A percentile compares a stretch with the other conserved stretches of the same genome.
Conservation (phyloP, 768 basidiomycete genomes). For the Udeniomyces megalosporus region DNA sequence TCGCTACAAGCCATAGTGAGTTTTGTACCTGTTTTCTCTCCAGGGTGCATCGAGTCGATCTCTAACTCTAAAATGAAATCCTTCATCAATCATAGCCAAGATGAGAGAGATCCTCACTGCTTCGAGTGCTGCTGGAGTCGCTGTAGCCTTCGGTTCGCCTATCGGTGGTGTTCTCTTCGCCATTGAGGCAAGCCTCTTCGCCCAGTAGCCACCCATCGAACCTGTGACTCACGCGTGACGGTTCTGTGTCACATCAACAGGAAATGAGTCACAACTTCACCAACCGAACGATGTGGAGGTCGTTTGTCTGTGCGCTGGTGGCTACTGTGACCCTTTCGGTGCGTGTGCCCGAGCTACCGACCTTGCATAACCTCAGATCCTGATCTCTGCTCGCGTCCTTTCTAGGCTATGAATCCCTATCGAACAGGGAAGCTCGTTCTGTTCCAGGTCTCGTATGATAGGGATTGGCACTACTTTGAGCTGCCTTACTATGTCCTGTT, state of each 20-base stretch:
- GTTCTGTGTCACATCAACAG: no score
- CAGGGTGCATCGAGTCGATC: conserved; percentile 27
- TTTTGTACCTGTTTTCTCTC: conserved; percentile 5
- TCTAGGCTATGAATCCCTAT: conserved; percentile 91
- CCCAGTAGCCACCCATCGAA: no score
- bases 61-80: conserved; percentile 30
- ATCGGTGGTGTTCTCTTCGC: conserved; percentile 96
- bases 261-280: conserved; percentile 98
- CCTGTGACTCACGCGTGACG: no score
- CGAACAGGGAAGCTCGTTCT: conserved; percentile 93
- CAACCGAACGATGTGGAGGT: conserved; percentile 96
- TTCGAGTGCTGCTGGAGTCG: conserved; percentile 92
- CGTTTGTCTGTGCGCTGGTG: conserved; percentile 90
- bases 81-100: conserved; percentile 27
- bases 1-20: conserved; percentile 74
- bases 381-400: background rate
- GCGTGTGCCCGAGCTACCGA: conserved; percentile 27
- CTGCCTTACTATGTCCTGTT: conserved; percentile 90
- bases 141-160: conserved; percentile 94
- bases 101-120: conserved; percentile 81
- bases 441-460: conserved; percentile 92
- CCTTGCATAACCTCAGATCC: background rate
- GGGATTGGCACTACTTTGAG: conserved; percentile 99
- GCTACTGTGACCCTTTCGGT: conserved; percentile 93
- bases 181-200: conserved; percentile 51